A percentile compares a stretch with the other conserved stretches of the same genome.
phyloP scores from a whole-genome alignment of 345 rosid genomes.

The Brassica cretica region DNA sequence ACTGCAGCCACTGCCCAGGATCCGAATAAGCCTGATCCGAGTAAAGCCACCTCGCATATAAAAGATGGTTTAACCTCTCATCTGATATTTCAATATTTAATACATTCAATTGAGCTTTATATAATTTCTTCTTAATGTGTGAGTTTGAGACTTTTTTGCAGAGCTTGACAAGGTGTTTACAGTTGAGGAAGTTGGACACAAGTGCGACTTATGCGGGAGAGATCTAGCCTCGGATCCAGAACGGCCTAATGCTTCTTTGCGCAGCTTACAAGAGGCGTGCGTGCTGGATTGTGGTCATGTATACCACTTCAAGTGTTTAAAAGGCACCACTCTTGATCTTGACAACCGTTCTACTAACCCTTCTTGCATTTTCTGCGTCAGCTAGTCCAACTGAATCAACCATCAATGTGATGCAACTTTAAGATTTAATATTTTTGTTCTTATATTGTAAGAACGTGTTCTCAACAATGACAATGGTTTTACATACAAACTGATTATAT shows the following conservation, averaged over 20 bases:
- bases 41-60: background rate
- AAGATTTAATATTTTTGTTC: background rate
- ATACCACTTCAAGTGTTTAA: slow-evolving; percentile 35
- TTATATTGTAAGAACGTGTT: background rate
- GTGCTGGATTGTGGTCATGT: slow-evolving; percentile 39
- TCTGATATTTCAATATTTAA: background rate
- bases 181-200: slow-evolving; percentile 31
- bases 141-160: background rate
- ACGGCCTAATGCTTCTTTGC: slow-evolving; percentile 21
- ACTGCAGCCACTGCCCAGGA: background rate
- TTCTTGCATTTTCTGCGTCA: slow-evolving; percentile 34
- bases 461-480: slow-evolving; percentile 17
- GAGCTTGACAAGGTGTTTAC: slow-evolving; percentile 26
- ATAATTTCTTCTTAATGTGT: background rate
- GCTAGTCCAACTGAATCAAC: slow-evolving; percentile 13
- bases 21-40: background rate
- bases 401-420: slow-evolving; percentile 9
- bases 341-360: slow-evolving; percentile 19
- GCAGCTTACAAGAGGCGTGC: slow-evolving; percentile 24
- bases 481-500: slow-evolving; percentile 16
- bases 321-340: slow-evolving; percentile 33
- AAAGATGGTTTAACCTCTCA: slow-evolving; percentile 4
- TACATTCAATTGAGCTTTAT: background rate
- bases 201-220: slow-evolving; percentile 29
- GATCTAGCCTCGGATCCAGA: slow-evolving; percentile 37